Percentiles rank a stretch among this genome's conserved stretches.
These are phyloP conservation scores for Digitaria exilis DNA, from an alignment of 202 grass and related monocot genomes.

Conservation along the genomic window DNA sequence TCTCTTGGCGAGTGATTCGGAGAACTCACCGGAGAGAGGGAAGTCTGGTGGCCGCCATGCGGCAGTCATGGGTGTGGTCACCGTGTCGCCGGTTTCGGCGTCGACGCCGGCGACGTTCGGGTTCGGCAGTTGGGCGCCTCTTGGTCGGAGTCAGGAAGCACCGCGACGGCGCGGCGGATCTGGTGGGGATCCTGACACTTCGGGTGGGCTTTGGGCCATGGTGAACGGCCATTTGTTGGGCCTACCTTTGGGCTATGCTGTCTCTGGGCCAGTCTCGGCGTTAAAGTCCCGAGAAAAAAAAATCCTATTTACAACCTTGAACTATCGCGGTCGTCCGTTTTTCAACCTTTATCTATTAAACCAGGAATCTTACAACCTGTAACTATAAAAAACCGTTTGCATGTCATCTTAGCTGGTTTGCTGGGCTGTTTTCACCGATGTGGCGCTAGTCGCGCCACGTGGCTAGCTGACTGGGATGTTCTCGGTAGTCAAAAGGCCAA, in stretches of 20 bases:
- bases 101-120: not conserved
- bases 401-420: too few species aligned
- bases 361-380: too few species aligned
- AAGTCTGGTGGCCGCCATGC: not conserved
- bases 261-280: not conserved
- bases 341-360: too few species aligned
- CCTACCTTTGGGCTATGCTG: not conserved
- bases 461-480: too few species aligned
- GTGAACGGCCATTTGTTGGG: not conserved
- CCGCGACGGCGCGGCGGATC: not conserved
- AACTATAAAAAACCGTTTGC: too few species aligned
- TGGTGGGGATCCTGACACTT: not conserved
- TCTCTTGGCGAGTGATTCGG: not conserved
- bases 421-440: too few species aligned
- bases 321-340: too few species aligned
- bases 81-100: not conserved
- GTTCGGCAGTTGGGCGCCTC: not conserved
- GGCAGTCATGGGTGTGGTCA: not conserved
- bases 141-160: not conserved
- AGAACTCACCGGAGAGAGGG: not conserved
- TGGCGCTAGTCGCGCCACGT: too few species aligned
- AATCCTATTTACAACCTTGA: too few species aligned
- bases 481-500: too few species aligned
- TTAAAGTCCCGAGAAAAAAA: too few species aligned
- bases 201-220: constrained; percentile 7